Percentiles rank a stretch among this genome's conserved stretches.
Conservation (phyloP, 352 stramenopile genomes). For the Pythium myriotylum region DNA sequence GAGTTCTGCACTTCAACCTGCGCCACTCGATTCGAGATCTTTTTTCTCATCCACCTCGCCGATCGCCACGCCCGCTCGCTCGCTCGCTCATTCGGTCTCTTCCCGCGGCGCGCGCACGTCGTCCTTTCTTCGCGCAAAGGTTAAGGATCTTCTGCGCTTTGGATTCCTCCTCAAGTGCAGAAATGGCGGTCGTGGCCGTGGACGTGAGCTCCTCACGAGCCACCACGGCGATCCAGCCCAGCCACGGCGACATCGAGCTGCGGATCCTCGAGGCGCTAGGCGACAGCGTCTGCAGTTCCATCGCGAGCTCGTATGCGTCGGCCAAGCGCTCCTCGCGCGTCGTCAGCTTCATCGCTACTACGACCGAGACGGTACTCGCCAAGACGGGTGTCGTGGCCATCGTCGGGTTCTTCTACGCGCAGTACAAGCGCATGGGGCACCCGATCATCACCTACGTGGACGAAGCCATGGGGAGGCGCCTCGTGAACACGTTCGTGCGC, state of each 20-base stretch:
- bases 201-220: background rate
- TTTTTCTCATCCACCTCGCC: constrained; percentile 4
- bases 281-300: constrained; percentile 36
- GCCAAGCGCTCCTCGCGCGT: constrained; percentile 57
- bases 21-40: constrained; percentile 13
- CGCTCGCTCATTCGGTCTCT: background rate
- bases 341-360: constrained; percentile 44
- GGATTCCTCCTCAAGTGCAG: background rate
- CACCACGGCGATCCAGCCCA: background rate
- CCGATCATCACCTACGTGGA: constrained; percentile 58
- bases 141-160: background rate
- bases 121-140: background rate
- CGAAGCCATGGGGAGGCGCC: constrained; percentile 57
- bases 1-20: constrained; percentile 19
- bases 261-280: constrained; percentile 60
- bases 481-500: constrained; percentile 57
- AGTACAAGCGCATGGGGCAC: constrained; percentile 60
- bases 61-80: background rate
- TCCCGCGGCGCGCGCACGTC: background rate
- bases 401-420: constrained; percentile 48
- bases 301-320: constrained; percentile 45
- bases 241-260: constrained; percentile 51
- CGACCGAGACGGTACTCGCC: constrained; percentile 52
- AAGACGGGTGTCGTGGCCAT: constrained; percentile 43
- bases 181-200: background rate